Evolutionary conservation across 495 filamentous ascomycete genomes (phyloP).

Genomic region (Xylaria telfairii): DNA sequence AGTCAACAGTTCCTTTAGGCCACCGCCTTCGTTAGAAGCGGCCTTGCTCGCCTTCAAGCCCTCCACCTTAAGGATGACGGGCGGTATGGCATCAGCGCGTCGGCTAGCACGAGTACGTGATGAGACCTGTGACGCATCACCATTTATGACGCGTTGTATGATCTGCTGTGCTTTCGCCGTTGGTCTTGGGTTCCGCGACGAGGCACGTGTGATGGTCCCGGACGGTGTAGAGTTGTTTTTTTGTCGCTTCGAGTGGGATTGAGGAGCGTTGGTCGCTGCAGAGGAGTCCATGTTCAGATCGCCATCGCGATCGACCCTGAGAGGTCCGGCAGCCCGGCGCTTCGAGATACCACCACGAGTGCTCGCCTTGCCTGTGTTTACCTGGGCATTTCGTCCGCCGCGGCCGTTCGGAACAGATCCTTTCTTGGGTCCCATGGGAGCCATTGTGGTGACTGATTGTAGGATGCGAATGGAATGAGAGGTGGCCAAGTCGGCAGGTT

Average conservation of each 20-base stretch:
- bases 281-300: constrained; percentile 78
- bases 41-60: constrained; percentile 83
- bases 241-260: constrained; percentile 33
- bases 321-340: constrained; percentile 52
- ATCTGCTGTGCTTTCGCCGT: constrained; percentile 41
- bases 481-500: neutral
- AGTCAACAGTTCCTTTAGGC: constrained; percentile 68
- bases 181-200: constrained; percentile 41
- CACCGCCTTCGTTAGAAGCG: constrained; percentile 70
- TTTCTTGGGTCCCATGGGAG: constrained; percentile 41
- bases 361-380: constrained; percentile 25
- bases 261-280: constrained; percentile 42
- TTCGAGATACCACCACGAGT: constrained; percentile 75
- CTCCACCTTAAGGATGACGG: constrained; percentile 59
- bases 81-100: constrained; percentile 24
- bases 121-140: constrained; percentile 29
- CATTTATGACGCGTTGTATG: constrained; percentile 43
- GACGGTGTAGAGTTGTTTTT: constrained; percentile 29
- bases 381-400: constrained; percentile 39
- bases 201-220: constrained; percentile 34
- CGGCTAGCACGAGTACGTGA: constrained; percentile 24
- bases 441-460: constrained; percentile 39
- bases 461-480: neutral
- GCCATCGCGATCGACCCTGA: constrained; percentile 75
- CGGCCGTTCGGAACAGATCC: constrained; percentile 34